Conservation (phyloP, 768 basidiomycete species). For the Agaricus subrufescens region DNA sequence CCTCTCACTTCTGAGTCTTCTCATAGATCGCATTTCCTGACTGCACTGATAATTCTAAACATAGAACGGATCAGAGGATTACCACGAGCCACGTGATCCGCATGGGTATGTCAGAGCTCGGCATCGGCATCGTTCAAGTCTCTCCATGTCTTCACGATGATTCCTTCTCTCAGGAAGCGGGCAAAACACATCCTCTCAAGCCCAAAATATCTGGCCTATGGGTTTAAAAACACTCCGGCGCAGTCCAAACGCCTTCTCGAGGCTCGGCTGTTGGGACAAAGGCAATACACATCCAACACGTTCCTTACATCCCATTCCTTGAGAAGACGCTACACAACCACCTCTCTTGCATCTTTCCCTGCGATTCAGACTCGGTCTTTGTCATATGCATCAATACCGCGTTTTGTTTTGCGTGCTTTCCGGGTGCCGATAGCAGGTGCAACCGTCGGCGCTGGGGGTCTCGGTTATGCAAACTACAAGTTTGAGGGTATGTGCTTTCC, state of each 20-base stretch:
- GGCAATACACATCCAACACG: slow-evolving; percentile 46
- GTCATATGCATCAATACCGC: slow-evolving; percentile 87
- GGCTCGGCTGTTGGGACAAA: slow-evolving; percentile 40
- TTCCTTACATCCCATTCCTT: slow-evolving; percentile 50
- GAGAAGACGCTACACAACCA: slow-evolving; percentile 42
- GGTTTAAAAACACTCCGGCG: slow-evolving; percentile 29
- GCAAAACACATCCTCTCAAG: slow-evolving; percentile 22
- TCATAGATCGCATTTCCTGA: not conserved
- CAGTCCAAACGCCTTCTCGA: slow-evolving; percentile 28
- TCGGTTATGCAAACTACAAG: slow-evolving; percentile 96
- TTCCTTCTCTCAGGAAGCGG: slow-evolving; percentile 37
- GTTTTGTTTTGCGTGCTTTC: slow-evolving; percentile 83
- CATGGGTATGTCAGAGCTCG: slow-evolving; percentile 1
- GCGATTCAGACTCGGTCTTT: slow-evolving; percentile 69
- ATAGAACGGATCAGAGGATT: not conserved
- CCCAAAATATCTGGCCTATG: slow-evolving; percentile 51
- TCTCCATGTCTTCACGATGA: slow-evolving; percentile 28
- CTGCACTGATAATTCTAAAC: too few relatives aligned
- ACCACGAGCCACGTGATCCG: slow-evolving; percentile 5
- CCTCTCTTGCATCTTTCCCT: slow-evolving; percentile 43
- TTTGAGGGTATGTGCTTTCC: slow-evolving; percentile 68
- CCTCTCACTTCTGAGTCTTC: not conserved
- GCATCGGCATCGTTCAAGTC: not conserved
- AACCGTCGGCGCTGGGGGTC: slow-evolving; percentile 84
- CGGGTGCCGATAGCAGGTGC: slow-evolving; percentile 85